These are phyloP conservation scores for Skeletonema tropicum DNA, from an alignment of 108 stramenopile species.

Conservation along the genomic window DNA sequence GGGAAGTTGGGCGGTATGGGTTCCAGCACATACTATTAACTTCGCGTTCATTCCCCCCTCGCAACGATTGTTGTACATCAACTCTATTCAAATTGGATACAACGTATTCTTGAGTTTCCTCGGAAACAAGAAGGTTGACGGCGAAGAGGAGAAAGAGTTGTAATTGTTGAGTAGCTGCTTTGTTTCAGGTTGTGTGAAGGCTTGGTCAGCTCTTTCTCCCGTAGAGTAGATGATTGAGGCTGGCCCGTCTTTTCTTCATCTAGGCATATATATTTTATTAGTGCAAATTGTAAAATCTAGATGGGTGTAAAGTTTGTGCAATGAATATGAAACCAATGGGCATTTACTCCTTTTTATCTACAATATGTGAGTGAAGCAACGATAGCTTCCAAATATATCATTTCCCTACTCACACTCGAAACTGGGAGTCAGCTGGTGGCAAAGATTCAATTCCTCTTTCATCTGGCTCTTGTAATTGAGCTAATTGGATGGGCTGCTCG, in stretches of 20 bases:
- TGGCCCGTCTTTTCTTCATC: not conserved
- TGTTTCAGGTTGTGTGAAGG: not conserved
- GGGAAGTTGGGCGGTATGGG: constrained; percentile 84
- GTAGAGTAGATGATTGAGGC: not conserved
- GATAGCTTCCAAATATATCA: not conserved
- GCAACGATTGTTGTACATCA: constrained; percentile 95
- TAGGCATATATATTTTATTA: not conserved
- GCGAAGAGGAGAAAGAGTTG: constrained; percentile 48
- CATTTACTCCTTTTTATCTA: not conserved
- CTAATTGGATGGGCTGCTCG: not conserved
- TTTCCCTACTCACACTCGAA: not conserved
- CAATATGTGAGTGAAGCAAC: not conserved
- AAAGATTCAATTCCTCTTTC: not conserved
- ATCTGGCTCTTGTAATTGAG: not conserved
- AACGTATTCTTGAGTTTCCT: constrained; percentile 94
- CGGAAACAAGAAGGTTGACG: constrained; percentile 86
- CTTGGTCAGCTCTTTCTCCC: not conserved
- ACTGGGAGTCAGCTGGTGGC: not conserved
- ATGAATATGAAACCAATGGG: not conserved
- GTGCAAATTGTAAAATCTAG: not conserved
- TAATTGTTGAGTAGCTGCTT: constrained; percentile 5
- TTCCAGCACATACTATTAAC: constrained; percentile 90
- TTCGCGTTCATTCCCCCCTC: constrained; percentile 92
- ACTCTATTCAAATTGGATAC: constrained; percentile 95
- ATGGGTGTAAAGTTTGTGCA: not conserved